Conservation (phyloP, 2,329 filamentous ascomycete genomes). For the Claviceps quebecensis region DNA sequence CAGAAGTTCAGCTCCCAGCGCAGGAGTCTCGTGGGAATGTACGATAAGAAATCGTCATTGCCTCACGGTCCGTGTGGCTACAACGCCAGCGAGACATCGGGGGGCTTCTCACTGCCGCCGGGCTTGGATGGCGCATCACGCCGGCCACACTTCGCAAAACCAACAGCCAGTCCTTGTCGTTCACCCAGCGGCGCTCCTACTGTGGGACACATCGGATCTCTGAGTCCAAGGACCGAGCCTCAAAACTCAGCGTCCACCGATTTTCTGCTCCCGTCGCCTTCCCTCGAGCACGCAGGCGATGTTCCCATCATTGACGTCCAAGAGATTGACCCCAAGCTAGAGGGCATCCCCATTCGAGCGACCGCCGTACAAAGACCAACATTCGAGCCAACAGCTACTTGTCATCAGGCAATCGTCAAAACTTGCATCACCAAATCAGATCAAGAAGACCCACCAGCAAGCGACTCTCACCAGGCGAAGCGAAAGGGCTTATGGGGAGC, state of each 20-base stretch:
- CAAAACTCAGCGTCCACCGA: constrained; percentile 21
- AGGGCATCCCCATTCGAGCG: constrained; percentile 43
- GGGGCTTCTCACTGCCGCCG: constrained; percentile 17
- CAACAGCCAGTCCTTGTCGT: constrained; percentile 15
- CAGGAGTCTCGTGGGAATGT: constrained; percentile 13
- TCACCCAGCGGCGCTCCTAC: constrained; percentile 23
- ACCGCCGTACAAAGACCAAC: constrained; percentile 38
- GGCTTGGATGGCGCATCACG: constrained; percentile 21
- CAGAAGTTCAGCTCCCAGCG: constrained; percentile 14
- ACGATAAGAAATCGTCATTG: constrained; percentile 5
- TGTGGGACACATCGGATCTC: constrained; percentile 23
- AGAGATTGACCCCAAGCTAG: constrained; percentile 43
- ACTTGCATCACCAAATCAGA: constrained; percentile 15
- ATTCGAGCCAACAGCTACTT: constrained; percentile 18
- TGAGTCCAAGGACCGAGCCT: constrained; percentile 32
- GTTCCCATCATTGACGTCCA: constrained; percentile 41
- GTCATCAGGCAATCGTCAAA: constrained; percentile 16
- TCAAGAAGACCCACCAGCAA: constrained; percentile 14
- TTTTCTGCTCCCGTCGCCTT: constrained; percentile 19
- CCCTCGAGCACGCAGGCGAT: constrained; percentile 18
- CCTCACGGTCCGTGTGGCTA: constrained; percentile 10
- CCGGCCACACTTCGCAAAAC: constrained; percentile 18
- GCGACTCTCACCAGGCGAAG: background rate
- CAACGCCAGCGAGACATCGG: constrained; percentile 9
- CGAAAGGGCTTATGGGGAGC: background rate